Conservation (phyloP, 345 rosid genomes). For the Fremontodendron californicum region DNA sequence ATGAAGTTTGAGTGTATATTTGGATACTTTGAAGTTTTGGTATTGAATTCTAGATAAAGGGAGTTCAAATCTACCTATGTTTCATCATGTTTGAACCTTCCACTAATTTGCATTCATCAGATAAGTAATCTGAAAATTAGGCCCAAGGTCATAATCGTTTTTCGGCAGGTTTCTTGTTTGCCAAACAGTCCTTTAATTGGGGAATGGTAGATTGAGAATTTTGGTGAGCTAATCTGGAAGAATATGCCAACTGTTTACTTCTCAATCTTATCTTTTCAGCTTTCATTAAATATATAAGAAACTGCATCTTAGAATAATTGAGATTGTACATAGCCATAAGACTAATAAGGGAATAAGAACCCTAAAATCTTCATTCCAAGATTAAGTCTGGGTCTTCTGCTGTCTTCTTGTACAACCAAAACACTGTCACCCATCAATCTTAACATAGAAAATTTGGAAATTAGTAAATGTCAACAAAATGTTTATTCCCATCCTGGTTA, state of each 20-base stretch:
- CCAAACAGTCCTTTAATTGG: conserved; percentile 1
- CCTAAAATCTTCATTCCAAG: conserved; percentile 15
- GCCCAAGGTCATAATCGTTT: conserved; percentile 15
- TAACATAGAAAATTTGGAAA: conserved; percentile 6
- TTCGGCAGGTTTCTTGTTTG: conserved; percentile 10
- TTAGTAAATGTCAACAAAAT: conserved; percentile 1
- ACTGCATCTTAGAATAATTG: conserved; percentile 4
- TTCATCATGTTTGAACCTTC: neutral
- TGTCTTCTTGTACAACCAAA: conserved; percentile 24
- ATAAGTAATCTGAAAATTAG: conserved; percentile 13
- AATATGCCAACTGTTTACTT: conserved; percentile 23
- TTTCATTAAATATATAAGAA: neutral
- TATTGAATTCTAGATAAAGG: neutral
- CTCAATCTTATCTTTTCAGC: conserved; percentile 11
- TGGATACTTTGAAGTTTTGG: neutral
- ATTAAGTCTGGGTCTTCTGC: conserved; percentile 25
- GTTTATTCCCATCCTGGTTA: conserved; percentile 11
- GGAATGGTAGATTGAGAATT: neutral
- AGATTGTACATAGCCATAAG: conserved; percentile 14
- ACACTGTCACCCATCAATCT: conserved; percentile 12
- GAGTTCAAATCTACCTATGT: neutral
- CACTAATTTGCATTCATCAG: neutral
- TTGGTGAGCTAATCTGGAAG: conserved; percentile 15
- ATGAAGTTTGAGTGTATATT: no score
- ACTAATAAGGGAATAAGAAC: conserved; percentile 18